Conservation (phyloP, 306 rosid species). For the Senna tora region DNA sequence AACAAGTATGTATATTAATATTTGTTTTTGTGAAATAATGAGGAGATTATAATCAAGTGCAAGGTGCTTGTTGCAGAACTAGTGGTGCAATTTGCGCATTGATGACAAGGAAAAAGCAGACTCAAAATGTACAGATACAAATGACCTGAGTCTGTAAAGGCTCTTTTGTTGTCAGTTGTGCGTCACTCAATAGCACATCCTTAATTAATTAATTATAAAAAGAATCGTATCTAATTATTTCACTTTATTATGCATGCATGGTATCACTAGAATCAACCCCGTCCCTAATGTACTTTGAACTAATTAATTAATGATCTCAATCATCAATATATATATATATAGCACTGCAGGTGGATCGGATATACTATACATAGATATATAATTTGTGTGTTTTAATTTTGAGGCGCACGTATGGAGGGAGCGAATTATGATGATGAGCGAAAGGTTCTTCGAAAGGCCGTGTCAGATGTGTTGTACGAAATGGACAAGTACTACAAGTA, state of each 20-base stretch:
- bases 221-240: constrained; percentile 14
- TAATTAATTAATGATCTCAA: too few species aligned
- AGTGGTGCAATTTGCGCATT: constrained; percentile 49
- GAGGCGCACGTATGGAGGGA: constrained; percentile 8
- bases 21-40: constrained; percentile 5
- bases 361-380: too few species aligned
- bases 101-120: constrained; percentile 25
- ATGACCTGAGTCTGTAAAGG: constrained; percentile 46
- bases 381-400: too few species aligned
- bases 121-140: constrained; percentile 31
- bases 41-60: not conserved
- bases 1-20: too few species aligned
- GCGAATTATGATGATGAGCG: constrained; percentile 37
- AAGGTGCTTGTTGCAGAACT: constrained; percentile 30
- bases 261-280: not conserved
- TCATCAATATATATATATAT: too few species aligned
- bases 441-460: constrained; percentile 49
- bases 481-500: constrained; percentile 39
- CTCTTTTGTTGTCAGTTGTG: constrained; percentile 9
- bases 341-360: too few species aligned
- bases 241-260: constrained; percentile 30
- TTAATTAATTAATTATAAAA: constrained; percentile 6
- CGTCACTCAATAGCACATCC: constrained; percentile 21
- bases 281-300: not conserved
- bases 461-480: constrained; percentile 50